Evolutionary conservation across 148 eudicot species (phyloP).

Genomic region (Nyssa sinensis): DNA sequence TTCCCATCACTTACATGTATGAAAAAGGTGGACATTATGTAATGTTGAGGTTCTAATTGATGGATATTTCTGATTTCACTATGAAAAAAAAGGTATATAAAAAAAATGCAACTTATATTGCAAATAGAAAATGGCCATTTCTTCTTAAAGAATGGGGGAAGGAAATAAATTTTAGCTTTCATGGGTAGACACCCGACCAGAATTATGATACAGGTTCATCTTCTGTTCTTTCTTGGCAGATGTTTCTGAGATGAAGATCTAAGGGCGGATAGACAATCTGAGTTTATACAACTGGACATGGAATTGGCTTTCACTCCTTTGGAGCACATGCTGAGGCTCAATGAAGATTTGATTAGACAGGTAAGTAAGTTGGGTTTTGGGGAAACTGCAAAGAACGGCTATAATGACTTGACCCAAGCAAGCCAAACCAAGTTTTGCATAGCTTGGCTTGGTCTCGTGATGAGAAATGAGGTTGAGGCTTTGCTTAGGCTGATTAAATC

Average conservation of each 20-base stretch:
- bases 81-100: neutral
- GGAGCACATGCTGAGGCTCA: constrained; percentile 89
- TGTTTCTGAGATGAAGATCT: constrained; percentile 98
- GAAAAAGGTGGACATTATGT: neutral
- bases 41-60: neutral
- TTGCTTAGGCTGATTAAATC: neutral
- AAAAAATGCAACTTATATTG: neutral
- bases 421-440: neutral
- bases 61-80: no score
- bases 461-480: no score
- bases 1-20: neutral
- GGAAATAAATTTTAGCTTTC: neutral
- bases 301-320: constrained; percentile 93
- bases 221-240: constrained; percentile 35
- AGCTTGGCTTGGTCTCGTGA: neutral
- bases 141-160: neutral
- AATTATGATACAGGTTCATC: constrained; percentile 3
- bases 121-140: neutral
- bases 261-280: constrained; percentile 99
- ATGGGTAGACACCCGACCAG: neutral
- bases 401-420: constrained; percentile 2
- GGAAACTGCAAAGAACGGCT: neutral
- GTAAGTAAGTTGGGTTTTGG: constrained; percentile 30
- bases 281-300: constrained; percentile 95
- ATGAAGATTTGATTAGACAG: constrained; percentile 96